A percentile compares a stretch with the other conserved stretches of the same genome.
These are phyloP conservation scores for Apiotrichum siamense DNA, from an alignment of 1,284 basidiomycete genomes.

Conservation along the genomic window DNA sequence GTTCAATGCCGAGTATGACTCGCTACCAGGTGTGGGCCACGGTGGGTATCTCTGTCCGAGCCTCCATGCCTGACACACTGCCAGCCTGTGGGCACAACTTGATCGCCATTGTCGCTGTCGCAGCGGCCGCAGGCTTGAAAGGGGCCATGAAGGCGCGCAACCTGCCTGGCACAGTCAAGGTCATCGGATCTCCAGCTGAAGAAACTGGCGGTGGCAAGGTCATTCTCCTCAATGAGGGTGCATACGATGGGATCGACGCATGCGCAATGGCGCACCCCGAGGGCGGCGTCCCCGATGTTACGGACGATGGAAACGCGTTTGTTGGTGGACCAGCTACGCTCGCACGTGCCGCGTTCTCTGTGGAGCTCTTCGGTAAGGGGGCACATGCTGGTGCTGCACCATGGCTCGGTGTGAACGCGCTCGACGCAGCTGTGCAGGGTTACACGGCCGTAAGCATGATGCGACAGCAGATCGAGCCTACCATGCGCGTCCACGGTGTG, in stretches of 20 bases:
- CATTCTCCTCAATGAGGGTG: conserved; percentile 64
- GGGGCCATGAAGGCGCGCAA: conserved; percentile 33
- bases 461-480: conserved; percentile 47
- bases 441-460: conserved; percentile 48
- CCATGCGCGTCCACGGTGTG: conserved; percentile 44
- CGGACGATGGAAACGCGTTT: conserved; percentile 17
- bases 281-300: conserved; percentile 14
- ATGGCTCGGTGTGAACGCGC: conserved; percentile 51
- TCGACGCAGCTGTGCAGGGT: conserved; percentile 49
- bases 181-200: conserved; percentile 56
- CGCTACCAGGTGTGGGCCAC: conserved; percentile 23
- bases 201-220: conserved; percentile 77
- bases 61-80: too few relatives aligned
- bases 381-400: conserved; percentile 32
- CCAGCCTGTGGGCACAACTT: conserved; percentile 61
- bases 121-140: conserved; percentile 38
- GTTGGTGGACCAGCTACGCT: conserved; percentile 23
- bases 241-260: conserved; percentile 54
- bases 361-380: conserved; percentile 26
- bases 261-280: conserved; percentile 29
- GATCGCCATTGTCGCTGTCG: conserved; percentile 45
- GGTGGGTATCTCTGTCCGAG: too few relatives aligned
- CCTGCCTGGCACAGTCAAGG: conserved; percentile 35
- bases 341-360: conserved; percentile 24
- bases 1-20: conserved; percentile 33